Percentiles rank a stretch among this genome's conserved stretches.
Conservation (phyloP, 2,329 filamentous ascomycete species). For the Nemania bipapillata region DNA sequence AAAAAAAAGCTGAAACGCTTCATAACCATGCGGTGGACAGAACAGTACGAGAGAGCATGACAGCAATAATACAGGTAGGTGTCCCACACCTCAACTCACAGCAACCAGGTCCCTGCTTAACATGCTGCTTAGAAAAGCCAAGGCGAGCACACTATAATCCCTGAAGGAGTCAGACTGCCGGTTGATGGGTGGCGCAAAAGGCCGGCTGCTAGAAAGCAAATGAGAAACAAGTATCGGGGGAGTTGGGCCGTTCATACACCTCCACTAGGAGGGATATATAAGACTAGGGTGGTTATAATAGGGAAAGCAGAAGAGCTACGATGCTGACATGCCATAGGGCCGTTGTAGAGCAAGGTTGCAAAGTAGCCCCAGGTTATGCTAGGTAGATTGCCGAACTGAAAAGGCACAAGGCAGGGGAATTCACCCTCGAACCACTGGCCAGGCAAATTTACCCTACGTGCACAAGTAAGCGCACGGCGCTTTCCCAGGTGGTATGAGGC, state of each 20-base stretch:
- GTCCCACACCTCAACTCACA: slow-evolving; percentile 48
- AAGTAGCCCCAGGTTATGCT: slow-evolving; percentile 49
- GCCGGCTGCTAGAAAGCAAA: slow-evolving; percentile 47
- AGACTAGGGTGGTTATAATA: slow-evolving; percentile 52
- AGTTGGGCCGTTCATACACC: slow-evolving; percentile 48
- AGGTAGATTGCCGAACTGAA: slow-evolving; percentile 51
- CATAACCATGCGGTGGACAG: slow-evolving; percentile 55
- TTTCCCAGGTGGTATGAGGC: slow-evolving; percentile 18
- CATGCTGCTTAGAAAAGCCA: slow-evolving; percentile 45
- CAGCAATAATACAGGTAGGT: slow-evolving; percentile 53
- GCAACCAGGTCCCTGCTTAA: slow-evolving; percentile 48
- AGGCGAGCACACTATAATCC: slow-evolving; percentile 43
- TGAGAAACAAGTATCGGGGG: slow-evolving; percentile 45
- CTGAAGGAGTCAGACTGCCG: slow-evolving; percentile 47
- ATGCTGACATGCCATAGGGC: slow-evolving; percentile 53
- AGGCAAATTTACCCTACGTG: slow-evolving; percentile 37
- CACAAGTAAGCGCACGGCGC: slow-evolving; percentile 31
- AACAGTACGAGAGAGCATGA: slow-evolving; percentile 53
- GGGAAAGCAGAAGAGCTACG: slow-evolving; percentile 47
- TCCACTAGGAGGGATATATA: slow-evolving; percentile 53
- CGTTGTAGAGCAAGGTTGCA: slow-evolving; percentile 49
- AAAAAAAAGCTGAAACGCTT: slow-evolving; percentile 59
- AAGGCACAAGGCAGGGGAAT: slow-evolving; percentile 42
- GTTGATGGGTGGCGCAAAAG: slow-evolving; percentile 42
- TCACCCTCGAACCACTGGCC: slow-evolving; percentile 45